Evolutionary conservation across 148 eudicot species (phyloP), one percentile per base, ranked within the genome.

Genomic region (Salicornia ramosissima): DNA sequence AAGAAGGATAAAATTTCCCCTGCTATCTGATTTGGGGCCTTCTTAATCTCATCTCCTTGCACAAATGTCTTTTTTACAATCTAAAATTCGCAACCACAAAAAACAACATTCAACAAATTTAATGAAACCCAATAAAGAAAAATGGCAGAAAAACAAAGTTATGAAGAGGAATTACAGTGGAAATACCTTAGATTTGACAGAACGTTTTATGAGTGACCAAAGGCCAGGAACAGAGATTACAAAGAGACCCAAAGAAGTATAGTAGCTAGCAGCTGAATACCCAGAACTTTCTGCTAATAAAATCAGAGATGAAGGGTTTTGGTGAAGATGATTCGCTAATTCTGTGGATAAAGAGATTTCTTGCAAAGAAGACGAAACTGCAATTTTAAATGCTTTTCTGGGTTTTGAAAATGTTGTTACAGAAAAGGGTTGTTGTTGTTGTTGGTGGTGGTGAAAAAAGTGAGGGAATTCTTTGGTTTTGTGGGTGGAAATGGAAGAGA

Each of bases 121-220:
- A 58, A 13, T 10, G 6, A 59, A 59, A 12, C 11, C 57, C 40
- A 34, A 13, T 4, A 4, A 65, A 29, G 14, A 39, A 28, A 31
- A 2, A 68, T 36, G 4, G 8, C 4, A 3, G 40, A 36, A 8
- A 3, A 36, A 8, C 40, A 36, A 36, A n/a, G 6, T 19, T 22
- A 13, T n/a, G 25, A 46, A 5, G 11, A n/a, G 45, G 25, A 12
- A 29, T 19, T 8, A 30, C 74, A 21, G 14, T 29, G 8, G 5
- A n/a, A 8, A 6, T 54, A 90, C 98, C 98, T 94, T 94, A n/a
- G 98, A 94, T 83, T 94, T 94, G 6, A 94, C 96, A n/a, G 97
- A 94, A 58, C 98, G 92, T 70, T 94, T 94, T 74, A 94, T 90
- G 72, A 94, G 98, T 33, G 98, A 94, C 98, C 98, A 94, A 31